Evolutionary conservation across 2,329 filamentous ascomycete species (phyloP).

Genomic region (Pyrenochaeta sp.): DNA sequence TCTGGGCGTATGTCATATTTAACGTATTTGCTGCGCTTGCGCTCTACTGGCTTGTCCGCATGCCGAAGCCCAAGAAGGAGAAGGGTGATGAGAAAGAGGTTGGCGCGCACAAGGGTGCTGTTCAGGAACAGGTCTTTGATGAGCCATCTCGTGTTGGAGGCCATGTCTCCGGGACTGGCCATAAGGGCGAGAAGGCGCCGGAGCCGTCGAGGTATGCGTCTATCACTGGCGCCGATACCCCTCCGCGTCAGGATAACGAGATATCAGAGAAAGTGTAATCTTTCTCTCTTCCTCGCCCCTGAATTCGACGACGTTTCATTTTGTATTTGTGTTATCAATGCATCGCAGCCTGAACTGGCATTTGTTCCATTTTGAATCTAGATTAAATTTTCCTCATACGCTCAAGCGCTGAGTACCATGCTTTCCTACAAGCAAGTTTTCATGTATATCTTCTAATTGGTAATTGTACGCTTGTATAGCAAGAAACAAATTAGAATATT

Average conservation of each 20-base stretch:
- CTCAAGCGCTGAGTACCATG: conserved; percentile 2
- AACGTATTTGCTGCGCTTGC: conserved; percentile 59
- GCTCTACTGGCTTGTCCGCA: conserved; percentile 64
- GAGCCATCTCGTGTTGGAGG: conserved; percentile 17
- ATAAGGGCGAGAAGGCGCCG: conserved; percentile 12
- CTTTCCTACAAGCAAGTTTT: not conserved
- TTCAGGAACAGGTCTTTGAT: conserved; percentile 11
- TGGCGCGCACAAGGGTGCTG: conserved; percentile 7
- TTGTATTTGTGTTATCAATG: not conserved
- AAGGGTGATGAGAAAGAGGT: conserved; percentile 20
- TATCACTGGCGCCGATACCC: conserved; percentile 20
- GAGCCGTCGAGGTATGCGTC: conserved; percentile 17
- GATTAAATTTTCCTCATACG: not conserved
- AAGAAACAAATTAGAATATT: conserved; percentile 1
- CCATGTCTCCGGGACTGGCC: conserved; percentile 7
- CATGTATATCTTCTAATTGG: not conserved
- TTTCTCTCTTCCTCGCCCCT: not conserved
- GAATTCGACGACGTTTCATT: not conserved
- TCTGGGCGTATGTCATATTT: conserved; percentile 63
- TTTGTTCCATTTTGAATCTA: not conserved
- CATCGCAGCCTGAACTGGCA: not conserved
- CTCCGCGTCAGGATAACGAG: conserved; percentile 8
- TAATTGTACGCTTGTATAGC: conserved; percentile 3
- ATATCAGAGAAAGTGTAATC: conserved; percentile 25
- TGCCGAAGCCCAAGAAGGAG: conserved; percentile 60